Base-by-base conservation (phyloP, 1,284 basidiomycete genomes). In the Rhodotorula sp. region DNA sequence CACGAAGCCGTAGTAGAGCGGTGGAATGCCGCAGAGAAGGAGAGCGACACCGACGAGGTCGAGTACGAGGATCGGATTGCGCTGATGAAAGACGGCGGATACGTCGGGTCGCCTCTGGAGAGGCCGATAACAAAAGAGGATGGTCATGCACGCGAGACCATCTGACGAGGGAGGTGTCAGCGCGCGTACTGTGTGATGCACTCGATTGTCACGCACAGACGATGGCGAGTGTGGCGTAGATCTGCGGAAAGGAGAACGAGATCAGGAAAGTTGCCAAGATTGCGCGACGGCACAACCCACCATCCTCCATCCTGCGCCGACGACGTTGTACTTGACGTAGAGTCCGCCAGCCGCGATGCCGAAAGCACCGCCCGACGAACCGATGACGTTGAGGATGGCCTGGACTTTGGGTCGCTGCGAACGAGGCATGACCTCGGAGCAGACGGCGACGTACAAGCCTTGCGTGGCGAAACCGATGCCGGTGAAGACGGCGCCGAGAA, bases 251-350 rank as follows among this genome's bases (percentile, higher is more conserved):
- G 39, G 39, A 13, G 3, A 44, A 44, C 9, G 13, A 15, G 39
- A 3, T 8, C 13, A 44, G 13, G 39, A 44, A 44, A 17, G 39
- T 44, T 17, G 39, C 11, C 39, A 44, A 44, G 39, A n/a, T n/a
- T n/a, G n/a, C 39, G 39, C 13, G 39, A 44, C 11, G 39, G 39
- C 39, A 17, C 7, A 17, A 44, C 39, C 19, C 39, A 13, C 39
- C 55, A 57, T 57, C n/a, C 55, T 34, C 55, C 55, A 57, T 20
- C 55, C 55, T 15, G 55, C 55, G 24, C 55, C 55, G 11, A 57
- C 36, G 30, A 57, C 55, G 19, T 57, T 44, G 20, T n/a, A 22
- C 55, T 57, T 57, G 55, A 57, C 27, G 24, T 57, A 57, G 36
- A 57, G 55, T 6, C 55, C 55, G 55, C 55, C 55, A 39, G 55